phyloP scores from a whole-genome alignment of 371 early-diverging fungal genomes.

The Circinella minor region DNA sequence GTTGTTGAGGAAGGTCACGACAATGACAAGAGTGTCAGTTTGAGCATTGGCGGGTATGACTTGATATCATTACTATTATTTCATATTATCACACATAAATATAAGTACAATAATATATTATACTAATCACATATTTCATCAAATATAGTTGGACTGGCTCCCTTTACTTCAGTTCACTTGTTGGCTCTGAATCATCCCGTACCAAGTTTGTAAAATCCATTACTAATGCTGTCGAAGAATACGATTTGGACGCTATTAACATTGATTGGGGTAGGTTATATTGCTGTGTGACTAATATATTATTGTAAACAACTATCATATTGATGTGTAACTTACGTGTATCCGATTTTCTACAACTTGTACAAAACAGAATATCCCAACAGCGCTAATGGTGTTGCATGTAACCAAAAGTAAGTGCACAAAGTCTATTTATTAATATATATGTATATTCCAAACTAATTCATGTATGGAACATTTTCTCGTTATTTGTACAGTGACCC shows the following conservation, averaged over 20 bases:
- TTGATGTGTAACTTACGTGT: too few relatives aligned
- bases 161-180: slow-evolving; percentile 35
- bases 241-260: slow-evolving; percentile 62
- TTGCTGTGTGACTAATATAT: neutral
- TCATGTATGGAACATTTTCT: neutral
- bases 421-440: neutral
- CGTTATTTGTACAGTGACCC: slow-evolving; percentile 22
- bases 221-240: slow-evolving; percentile 38
- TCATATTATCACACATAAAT: neutral
- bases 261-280: slow-evolving; percentile 58
- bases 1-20: slow-evolving; percentile 46
- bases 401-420: slow-evolving; percentile 35
- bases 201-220: slow-evolving; percentile 32
- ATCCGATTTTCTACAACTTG: neutral
- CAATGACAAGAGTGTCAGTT: slow-evolving; percentile 37
- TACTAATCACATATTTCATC: too few relatives aligned
- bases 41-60: slow-evolving; percentile 48
- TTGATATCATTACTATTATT: neutral
- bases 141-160: slow-evolving; percentile 46
- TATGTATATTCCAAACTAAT: neutral
- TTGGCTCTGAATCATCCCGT: slow-evolving; percentile 18
- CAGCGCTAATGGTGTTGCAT: slow-evolving; percentile 38
- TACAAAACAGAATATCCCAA: slow-evolving; percentile 44
- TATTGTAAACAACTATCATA: neutral
- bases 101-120: too few relatives aligned